Evolutionary conservation across 805 yeast species (phyloP).

Genomic region (Candida chilensis): DNA sequence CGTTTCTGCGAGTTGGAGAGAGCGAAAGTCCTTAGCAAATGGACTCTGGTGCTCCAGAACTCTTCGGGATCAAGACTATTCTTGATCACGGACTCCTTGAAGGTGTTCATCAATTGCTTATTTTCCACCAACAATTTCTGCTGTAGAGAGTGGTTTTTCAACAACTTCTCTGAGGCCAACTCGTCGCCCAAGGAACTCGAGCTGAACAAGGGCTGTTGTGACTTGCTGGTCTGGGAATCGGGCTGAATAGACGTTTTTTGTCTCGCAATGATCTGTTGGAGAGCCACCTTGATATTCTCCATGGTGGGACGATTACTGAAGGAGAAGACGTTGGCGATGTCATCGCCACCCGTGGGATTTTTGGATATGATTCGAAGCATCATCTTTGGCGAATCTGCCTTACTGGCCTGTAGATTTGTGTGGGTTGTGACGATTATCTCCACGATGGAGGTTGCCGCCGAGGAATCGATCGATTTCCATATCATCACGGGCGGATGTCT

Average conservation of each 20-base stretch:
- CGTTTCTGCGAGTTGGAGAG: slow-evolving; percentile 74
- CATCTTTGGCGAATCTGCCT: slow-evolving; percentile 59
- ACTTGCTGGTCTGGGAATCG: slow-evolving; percentile 16
- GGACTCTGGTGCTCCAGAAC: slow-evolving; percentile 81
- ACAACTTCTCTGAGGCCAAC: slow-evolving; percentile 46
- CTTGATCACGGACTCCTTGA: slow-evolving; percentile 81
- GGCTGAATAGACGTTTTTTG: slow-evolving; percentile 45
- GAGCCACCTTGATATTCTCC: slow-evolving; percentile 60
- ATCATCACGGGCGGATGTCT: slow-evolving; percentile 41
- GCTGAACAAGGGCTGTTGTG: slow-evolving; percentile 14
- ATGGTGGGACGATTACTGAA: slow-evolving; percentile 68
- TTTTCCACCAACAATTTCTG: slow-evolving; percentile 68
- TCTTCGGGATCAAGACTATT: slow-evolving; percentile 69
- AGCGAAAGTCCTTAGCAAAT: slow-evolving; percentile 77
- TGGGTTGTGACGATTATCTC: slow-evolving; percentile 32
- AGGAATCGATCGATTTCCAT: slow-evolving; percentile 51
- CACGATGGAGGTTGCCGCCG: slow-evolving; percentile 24
- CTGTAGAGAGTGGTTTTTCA: slow-evolving; percentile 70
- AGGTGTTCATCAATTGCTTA: slow-evolving; percentile 58
- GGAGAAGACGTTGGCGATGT: slow-evolving; percentile 33
- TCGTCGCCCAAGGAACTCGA: slow-evolving; percentile 18
- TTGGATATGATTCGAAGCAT: slow-evolving; percentile 48
- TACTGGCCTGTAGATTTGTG: slow-evolving; percentile 56
- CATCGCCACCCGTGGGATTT: slow-evolving; percentile 15
- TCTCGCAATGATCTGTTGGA: slow-evolving; percentile 63